Percentiles rank a stretch among this genome's conserved stretches.
These are phyloP conservation scores for Pyracantha coccinea DNA, from an alignment of 331 rosid genomes.

Conservation along the genomic window DNA sequence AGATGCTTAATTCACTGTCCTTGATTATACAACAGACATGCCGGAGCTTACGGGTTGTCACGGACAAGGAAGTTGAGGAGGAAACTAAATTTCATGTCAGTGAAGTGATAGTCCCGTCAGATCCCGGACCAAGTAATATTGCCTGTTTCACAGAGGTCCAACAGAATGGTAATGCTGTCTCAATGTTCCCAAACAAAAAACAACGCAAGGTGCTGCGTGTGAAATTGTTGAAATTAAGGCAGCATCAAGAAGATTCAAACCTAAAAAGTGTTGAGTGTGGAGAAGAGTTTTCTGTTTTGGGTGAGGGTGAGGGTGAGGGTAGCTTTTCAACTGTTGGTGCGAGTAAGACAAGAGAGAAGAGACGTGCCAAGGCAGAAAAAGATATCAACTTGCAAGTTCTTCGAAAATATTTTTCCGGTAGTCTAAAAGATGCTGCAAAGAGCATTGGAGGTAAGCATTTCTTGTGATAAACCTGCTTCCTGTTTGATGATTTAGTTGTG, in stretches of 20 bases:
- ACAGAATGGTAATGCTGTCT: constrained; percentile 24
- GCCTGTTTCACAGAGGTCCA: constrained; percentile 20
- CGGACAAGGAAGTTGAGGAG: constrained; percentile 59
- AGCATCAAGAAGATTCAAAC: constrained; percentile 20
- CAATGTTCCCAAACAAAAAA: constrained; percentile 23
- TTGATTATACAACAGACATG: constrained; percentile 58
- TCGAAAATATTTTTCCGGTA: constrained; percentile 80
- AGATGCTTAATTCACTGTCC: constrained; percentile 78
- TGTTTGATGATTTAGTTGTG: not conserved
- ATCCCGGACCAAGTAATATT: constrained; percentile 15
- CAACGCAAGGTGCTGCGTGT: constrained; percentile 17
- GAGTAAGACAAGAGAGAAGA: constrained; percentile 54
- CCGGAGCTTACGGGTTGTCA: constrained; percentile 60
- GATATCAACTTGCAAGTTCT: constrained; percentile 78
- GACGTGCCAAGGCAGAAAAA: constrained; percentile 74
- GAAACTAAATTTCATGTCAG: constrained; percentile 24
- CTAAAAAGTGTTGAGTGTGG: constrained; percentile 26
- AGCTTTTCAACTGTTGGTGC: constrained; percentile 38
- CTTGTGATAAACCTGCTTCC: not conserved
- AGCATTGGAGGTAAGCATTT: constrained; percentile 74
- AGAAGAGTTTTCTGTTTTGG: constrained; percentile 38
- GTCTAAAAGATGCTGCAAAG: constrained; percentile 97
- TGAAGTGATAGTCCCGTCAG: constrained; percentile 22
- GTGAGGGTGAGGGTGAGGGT: constrained; percentile 32
- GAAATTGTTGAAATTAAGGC: constrained; percentile 32